Conservation (phyloP, 2,329 filamentous ascomycete species). For the Plenodomus lindquistii region DNA sequence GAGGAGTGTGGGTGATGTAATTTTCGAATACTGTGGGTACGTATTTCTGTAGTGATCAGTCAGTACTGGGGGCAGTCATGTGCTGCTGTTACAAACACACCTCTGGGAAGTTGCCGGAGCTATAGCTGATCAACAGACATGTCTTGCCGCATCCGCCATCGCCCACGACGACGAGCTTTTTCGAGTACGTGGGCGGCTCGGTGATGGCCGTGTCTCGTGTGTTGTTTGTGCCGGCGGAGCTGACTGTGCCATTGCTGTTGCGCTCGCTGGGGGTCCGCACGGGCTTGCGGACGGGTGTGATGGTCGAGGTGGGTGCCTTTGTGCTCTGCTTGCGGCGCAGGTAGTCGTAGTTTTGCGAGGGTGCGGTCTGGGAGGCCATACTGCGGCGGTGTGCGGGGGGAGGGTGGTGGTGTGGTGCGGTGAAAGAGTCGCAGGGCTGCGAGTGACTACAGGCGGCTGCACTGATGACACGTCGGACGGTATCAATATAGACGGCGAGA, state of each 20-base stretch:
- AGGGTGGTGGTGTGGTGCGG: slow-evolving; percentile 1
- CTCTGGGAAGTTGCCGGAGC: slow-evolving; percentile 98
- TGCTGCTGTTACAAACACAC: slow-evolving; percentile 52
- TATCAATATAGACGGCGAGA: slow-evolving; percentile 36
- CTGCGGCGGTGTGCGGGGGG: slow-evolving; percentile 2
- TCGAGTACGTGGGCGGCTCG: slow-evolving; percentile 89
- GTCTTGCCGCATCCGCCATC: slow-evolving; percentile 99
- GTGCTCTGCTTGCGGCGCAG: slow-evolving; percentile 61
- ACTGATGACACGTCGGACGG: background rate
- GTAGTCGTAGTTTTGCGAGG: slow-evolving; percentile 57
- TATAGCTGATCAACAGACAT: slow-evolving; percentile 97
- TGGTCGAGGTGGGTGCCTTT: slow-evolving; percentile 41
- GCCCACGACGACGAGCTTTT: slow-evolving; percentile 98
- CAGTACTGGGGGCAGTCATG: background rate
- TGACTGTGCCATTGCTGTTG: slow-evolving; percentile 87
- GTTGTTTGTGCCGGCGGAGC: slow-evolving; percentile 77
- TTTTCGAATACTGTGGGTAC: slow-evolving; percentile 99
- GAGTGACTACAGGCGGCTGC: background rate
- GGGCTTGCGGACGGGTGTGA: slow-evolving; percentile 46
- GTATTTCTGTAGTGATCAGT: slow-evolving; percentile 75
- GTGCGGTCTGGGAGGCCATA: slow-evolving; percentile 29
- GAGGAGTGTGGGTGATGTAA: slow-evolving; percentile 96
- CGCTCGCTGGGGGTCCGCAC: slow-evolving; percentile 61
- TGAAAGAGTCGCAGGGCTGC: background rate
- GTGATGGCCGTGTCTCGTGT: slow-evolving; percentile 84